Base-by-base conservation (phyloP, 129 eudicot genomes). In the Chrysanthemum seticuspe region DNA sequence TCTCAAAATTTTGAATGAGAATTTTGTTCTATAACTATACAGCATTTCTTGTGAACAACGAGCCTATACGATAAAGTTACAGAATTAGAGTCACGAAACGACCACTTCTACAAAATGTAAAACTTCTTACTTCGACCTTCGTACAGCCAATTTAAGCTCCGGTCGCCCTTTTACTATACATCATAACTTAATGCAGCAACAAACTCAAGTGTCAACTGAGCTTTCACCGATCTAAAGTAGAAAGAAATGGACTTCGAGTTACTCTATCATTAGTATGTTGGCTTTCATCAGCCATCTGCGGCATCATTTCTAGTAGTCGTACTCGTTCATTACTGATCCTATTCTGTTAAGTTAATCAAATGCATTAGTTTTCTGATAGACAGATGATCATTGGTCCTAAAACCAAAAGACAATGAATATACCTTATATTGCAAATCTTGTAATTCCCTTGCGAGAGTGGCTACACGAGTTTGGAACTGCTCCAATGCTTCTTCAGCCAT, bases 401-500 rank as follows among this genome's bases (percentile, higher is more conserved):
- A 10, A 51, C 58, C 13, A 27, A 55, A 63, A 11, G 71, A 21
- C 5, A 27, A 27, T 8, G 21, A 65, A 51, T 62, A 15, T 74
- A 93, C 98, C 98, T 93, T 90, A 25, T 82, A 74, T 66, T 80
- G 87, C 2, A 71, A 76, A 78, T 89, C 92, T 71, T 85, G 71
- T 74, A 89, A 66, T 68, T 89, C 96, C 79, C 80, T 90, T 76
- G 87, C 87, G 10, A 93, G 80, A 29, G 89, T 66, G 74, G 44
- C 73, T 4, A 86, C 76, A 18, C 81, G 86, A 49, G 40, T 72
- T 27, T 68, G 80, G 45, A 93, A 92, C 76, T 86, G 82, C 61
- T 86, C 87, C 40, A 93, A 87, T 62, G 98, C 96, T 76, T 87
- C 89, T 83, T 93, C 96, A 5, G 97, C 97, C 68, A 36, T 80